These are phyloP conservation scores for Cutaneotrichosporon dermatis DNA, from an alignment of 1,284 basidiomycete genomes.

Conservation along the genomic window DNA sequence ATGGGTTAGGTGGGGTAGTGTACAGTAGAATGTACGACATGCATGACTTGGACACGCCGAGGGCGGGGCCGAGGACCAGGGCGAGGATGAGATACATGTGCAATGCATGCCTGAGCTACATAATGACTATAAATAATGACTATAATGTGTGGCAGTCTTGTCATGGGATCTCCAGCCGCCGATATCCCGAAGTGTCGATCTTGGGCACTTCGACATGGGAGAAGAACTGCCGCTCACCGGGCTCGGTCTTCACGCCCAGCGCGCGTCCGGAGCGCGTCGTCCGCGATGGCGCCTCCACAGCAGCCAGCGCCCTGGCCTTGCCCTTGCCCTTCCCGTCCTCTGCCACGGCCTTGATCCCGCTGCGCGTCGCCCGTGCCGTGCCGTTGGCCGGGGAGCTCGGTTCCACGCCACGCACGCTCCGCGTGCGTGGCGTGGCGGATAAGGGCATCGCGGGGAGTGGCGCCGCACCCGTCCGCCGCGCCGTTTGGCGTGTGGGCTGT, in stretches of 20 bases:
- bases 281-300: neutral
- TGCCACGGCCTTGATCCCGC: neutral
- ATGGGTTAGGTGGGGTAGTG: neutral
- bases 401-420: too few relatives aligned
- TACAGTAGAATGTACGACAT: slow-evolving; percentile 1
- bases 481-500: too few relatives aligned
- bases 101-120: too few relatives aligned
- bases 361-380: too few relatives aligned
- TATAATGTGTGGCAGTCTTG: too few relatives aligned
- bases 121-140: too few relatives aligned
- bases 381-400: neutral
- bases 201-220: neutral
- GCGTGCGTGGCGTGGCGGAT: too few relatives aligned
- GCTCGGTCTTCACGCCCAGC: neutral
- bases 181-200: neutral
- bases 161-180: neutral
- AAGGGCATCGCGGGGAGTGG: neutral
- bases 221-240: neutral
- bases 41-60: slow-evolving; percentile 1
- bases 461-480: neutral
- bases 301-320: neutral
- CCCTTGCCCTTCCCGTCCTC: neutral
- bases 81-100: too few relatives aligned
- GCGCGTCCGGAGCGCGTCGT: neutral
- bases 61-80: too few relatives aligned